Base-by-base conservation (phyloP, 2,329 filamentous ascomycete species). In the Calycina herbarum region DNA sequence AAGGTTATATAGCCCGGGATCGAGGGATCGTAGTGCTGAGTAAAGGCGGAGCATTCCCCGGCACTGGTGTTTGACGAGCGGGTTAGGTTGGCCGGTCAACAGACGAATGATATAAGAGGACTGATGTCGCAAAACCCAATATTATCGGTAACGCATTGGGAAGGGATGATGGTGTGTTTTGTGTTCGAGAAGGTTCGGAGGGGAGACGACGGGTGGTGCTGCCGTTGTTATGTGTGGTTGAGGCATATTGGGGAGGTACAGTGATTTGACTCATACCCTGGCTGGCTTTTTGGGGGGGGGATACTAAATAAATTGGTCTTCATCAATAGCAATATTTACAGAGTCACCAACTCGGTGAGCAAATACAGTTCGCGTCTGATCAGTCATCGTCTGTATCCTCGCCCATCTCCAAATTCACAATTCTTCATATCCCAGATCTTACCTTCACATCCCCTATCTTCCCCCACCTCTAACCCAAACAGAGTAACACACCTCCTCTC, bases 1-100 rank as follows among this genome's bases (percentile, higher is more conserved):
- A 98, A 79, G 95, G 96, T 51, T 99, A 99, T 79, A 99, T 99
- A 71, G 90, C 94, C 38, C 90, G 94, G 63, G 94, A 97, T 72
- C 88, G 91, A 71, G 91, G 90, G 40, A 94, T 94, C 71, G 91
- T 99, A 33, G 95, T 99, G 24, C 80, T 99, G 65, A 97, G 93
- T 78, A 98, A 97, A 78, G 91, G 86, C 66, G 93, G 92, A 51
- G 94, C 95, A 1, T 99, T 99, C 75, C 95, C 96, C 0, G 94
- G 94, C 29, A 98, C 96, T 29, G 91, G 92, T 20, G 79, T 89
- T 59, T 89, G 78, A 75, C 20, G 20, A 51, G 35, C 35, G 27
- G 29, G 45, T 5, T n/a, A 38, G 35, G 61, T 66, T 66, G 57
- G 20, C 61, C 45, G 59, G 57, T 56, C 42, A 60, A 64, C 57